These are phyloP conservation scores for Pyrenophora graminea DNA, from an alignment of 2,329 filamentous ascomycete genomes.

Conservation along the genomic window DNA sequence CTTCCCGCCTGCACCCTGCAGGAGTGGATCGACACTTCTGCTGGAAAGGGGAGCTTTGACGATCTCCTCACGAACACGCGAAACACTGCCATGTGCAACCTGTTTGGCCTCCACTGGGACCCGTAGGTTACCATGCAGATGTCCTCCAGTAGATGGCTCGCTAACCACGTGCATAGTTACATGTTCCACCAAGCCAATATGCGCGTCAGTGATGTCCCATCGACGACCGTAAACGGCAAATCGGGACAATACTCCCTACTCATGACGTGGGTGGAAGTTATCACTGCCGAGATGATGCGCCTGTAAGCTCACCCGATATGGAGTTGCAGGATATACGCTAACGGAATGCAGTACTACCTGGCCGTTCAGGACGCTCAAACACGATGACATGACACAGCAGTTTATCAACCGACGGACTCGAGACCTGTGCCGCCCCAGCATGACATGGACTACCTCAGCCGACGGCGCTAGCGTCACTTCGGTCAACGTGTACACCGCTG, in stretches of 20 bases:
- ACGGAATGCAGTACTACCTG: constrained; percentile 45
- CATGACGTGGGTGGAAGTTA: constrained; percentile 61
- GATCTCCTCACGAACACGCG: constrained; percentile 58
- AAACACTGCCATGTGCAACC: constrained; percentile 59
- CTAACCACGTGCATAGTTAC: constrained; percentile 43
- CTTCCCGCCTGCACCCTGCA: constrained; percentile 59
- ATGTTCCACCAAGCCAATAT: constrained; percentile 70
- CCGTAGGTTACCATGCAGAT: constrained; percentile 37
- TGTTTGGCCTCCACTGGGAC: constrained; percentile 61
- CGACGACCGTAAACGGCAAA: constrained; percentile 56
- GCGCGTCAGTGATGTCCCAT: constrained; percentile 54
- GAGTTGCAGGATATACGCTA: neutral
- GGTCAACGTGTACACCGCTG: constrained; percentile 54
- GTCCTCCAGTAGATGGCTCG: neutral
- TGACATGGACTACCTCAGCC: constrained; percentile 53
- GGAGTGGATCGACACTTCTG: constrained; percentile 66
- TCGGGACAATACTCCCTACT: constrained; percentile 57
- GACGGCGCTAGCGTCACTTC: constrained; percentile 53
- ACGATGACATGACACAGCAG: constrained; percentile 57
- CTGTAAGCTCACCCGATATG: constrained; percentile 39
- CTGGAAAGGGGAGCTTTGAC: constrained; percentile 58
- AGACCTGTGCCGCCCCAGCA: constrained; percentile 57
- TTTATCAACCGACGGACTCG: constrained; percentile 60
- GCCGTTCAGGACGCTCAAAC: constrained; percentile 61
- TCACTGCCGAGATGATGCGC: constrained; percentile 59